Base-by-base conservation (phyloP, 2,329 filamentous ascomycete genomes). In the Penicillium sp. region DNA sequence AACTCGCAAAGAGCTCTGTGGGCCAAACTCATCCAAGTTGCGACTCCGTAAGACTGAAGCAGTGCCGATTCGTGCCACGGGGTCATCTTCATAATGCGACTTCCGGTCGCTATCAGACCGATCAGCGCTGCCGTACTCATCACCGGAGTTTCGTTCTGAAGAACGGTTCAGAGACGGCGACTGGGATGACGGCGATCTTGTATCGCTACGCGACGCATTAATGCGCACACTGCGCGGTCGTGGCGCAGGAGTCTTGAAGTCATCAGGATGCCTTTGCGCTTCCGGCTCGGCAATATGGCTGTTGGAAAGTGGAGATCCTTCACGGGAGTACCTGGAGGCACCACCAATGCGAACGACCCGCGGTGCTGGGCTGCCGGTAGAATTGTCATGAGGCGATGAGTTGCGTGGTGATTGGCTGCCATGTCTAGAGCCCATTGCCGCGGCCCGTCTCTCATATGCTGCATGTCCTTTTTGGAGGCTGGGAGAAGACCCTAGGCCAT, bases 1-100 rank as follows among this genome's bases (percentile, higher is more conserved):
- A 57, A 93, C 80, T 5, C 91, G 84, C 80, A 92, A 85, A 0
- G 90, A 91, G 65, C 88, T 87, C 58, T 90, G 89, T 1, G 86
- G 77, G 14, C 84, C 87, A 33, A 78, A 75, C 33, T 89, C 86
- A 24, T 92, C 88, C 3, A 85, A 85, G 49, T 81, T 79, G 8
- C 75, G 74, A 35, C 72, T 64, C 21, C 76, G 70, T 29, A 74
- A 59, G 8, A 74, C 71, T 13, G 75, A 78, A 14, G 74, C 69
- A 27, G 73, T 66, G 5, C 72, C 71, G 27, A 71, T 45, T 16
- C 70, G 68, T 5, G 68, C 63, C 1, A 62, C 65, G 31, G 71
- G 69, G 21, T 75, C 75, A 24, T 76, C 75, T 6, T 75, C 70
- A 31, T 69, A 65, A 14, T 62, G 65, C 3, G 61, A 59, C 43